Evolutionary conservation across 2,329 filamentous ascomycete genomes (phyloP).

Genomic region (Trichoderma endophyticum): DNA sequence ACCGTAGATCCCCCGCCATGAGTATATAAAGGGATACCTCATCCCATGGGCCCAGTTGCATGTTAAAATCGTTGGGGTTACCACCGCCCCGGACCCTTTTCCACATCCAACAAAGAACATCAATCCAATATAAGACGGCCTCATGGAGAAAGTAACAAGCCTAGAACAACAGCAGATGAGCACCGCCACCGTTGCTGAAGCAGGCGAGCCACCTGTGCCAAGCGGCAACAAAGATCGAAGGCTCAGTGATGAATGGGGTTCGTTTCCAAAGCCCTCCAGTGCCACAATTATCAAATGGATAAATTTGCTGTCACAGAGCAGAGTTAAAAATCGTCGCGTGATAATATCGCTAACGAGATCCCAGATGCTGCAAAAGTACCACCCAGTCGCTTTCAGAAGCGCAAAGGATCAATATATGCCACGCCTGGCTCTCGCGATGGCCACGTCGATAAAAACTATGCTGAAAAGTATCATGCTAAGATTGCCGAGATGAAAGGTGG

Average conservation of each 20-base stretch:
- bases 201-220: not conserved
- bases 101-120: not conserved
- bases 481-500: conserved; percentile 50
- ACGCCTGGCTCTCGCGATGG: conserved; percentile 64
- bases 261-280: conserved; percentile 24
- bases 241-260: conserved; percentile 50
- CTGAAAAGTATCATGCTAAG: conserved; percentile 59
- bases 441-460: conserved; percentile 58
- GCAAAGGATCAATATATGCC: conserved; percentile 65
- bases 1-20: not conserved
- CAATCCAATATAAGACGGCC: not conserved
- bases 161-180: not conserved
- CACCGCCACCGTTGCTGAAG: not conserved
- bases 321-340: not conserved
- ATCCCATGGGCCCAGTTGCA: not conserved
- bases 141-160: not conserved
- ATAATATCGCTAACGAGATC: not conserved
- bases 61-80: not conserved
- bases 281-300: not conserved
- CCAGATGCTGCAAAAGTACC: conserved; percentile 64
- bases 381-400: conserved; percentile 66
- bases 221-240: conserved; percentile 32
- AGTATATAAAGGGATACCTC: not conserved
- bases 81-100: not conserved
- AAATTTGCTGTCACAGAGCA: not conserved